Evolutionary conservation across 2,329 filamentous ascomycete species (phyloP).

Genomic region (Pseudohalonectria lignicola): DNA sequence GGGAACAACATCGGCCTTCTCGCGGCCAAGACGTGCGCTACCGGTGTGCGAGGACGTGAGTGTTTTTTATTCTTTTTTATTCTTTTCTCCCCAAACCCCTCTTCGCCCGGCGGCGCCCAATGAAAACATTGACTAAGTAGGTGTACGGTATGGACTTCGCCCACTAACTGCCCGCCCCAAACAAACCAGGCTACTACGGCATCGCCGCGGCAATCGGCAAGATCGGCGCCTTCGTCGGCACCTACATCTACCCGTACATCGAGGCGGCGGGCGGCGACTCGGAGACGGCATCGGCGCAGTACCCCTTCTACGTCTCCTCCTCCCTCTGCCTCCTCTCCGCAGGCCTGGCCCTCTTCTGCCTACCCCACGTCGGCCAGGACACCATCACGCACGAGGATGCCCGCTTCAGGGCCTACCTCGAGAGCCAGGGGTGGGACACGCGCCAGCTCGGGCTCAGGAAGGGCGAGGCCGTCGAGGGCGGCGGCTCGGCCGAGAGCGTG

Average conservation of each 20-base stretch:
- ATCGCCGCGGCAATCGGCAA: conserved; percentile 65
- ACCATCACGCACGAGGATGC: conserved; percentile 72
- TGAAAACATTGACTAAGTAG: too few relatives aligned
- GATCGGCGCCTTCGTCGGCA: conserved; percentile 76
- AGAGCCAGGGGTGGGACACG: conserved; percentile 66
- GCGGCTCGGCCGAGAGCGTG: conserved; percentile 3
- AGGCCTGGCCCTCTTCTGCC: conserved; percentile 47
- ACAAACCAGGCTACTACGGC: conserved; percentile 58
- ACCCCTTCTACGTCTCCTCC: conserved; percentile 82
- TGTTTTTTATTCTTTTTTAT: conserved; percentile 7
- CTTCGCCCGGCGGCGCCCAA: conserved; percentile 10
- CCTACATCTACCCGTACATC: conserved; percentile 70
- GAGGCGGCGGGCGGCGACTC: conserved; percentile 45
- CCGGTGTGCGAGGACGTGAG: conserved; percentile 61
- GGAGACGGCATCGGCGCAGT: conserved; percentile 55
- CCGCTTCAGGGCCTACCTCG: conserved; percentile 64
- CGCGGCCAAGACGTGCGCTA: conserved; percentile 80
- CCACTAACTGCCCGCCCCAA: too few relatives aligned
- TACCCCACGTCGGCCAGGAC: conserved; percentile 75
- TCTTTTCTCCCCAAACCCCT: too few relatives aligned
- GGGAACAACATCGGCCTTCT: conserved; percentile 87
- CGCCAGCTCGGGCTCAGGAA: conserved; percentile 34
- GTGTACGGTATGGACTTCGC: too few relatives aligned
- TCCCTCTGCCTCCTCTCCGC: conserved; percentile 68
- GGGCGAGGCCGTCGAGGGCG: conserved; percentile 17